Percentiles rank a stretch among this genome's conserved stretches.
phyloP scores from a whole-genome alignment of 2,329 filamentous ascomycete species.

The Thelonectria discophora region DNA sequence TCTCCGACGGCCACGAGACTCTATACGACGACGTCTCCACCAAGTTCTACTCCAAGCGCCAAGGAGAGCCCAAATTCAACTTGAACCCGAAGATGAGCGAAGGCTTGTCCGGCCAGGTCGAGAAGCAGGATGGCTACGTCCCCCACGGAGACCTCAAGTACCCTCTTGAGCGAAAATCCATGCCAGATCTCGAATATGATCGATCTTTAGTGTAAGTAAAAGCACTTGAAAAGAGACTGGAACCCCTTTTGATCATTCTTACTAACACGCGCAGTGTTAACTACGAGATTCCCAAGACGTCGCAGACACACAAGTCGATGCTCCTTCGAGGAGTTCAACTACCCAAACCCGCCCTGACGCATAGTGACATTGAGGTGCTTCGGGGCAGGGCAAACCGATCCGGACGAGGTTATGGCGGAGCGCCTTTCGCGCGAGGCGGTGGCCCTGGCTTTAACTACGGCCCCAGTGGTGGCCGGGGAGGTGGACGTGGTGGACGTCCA shows the following conservation, averaged over 20 bases:
- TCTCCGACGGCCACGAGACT: slow-evolving; percentile 80
- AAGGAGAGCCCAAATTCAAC: slow-evolving; percentile 71
- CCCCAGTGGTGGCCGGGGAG: slow-evolving; percentile 35
- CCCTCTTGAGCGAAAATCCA: slow-evolving; percentile 74
- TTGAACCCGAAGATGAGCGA: slow-evolving; percentile 79
- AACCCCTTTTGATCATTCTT: not conserved
- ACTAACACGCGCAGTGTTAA: slow-evolving; percentile 70
- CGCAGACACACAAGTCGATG: slow-evolving; percentile 89
- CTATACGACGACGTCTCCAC: slow-evolving; percentile 86
- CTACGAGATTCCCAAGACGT: slow-evolving; percentile 81
- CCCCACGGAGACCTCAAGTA: slow-evolving; percentile 85
- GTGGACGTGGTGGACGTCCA: slow-evolving; percentile 31
- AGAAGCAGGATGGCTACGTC: slow-evolving; percentile 84
- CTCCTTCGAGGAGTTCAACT: slow-evolving; percentile 84
- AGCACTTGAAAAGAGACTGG: not conserved
- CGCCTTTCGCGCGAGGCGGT: slow-evolving; percentile 38
- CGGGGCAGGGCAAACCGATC: slow-evolving; percentile 69
- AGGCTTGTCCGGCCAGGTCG: slow-evolving; percentile 81
- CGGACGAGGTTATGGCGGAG: slow-evolving; percentile 44
- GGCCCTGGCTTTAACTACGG: slow-evolving; percentile 45
- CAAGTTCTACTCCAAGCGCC: slow-evolving; percentile 93
- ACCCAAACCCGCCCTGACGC: slow-evolving; percentile 75
- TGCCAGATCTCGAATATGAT: slow-evolving; percentile 85
- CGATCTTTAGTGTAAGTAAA: slow-evolving; percentile 79
- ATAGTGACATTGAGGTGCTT: slow-evolving; percentile 78